These are phyloP conservation scores for Benincasa hispida DNA, from an alignment of 306 rosid species.

Conservation along the genomic window DNA sequence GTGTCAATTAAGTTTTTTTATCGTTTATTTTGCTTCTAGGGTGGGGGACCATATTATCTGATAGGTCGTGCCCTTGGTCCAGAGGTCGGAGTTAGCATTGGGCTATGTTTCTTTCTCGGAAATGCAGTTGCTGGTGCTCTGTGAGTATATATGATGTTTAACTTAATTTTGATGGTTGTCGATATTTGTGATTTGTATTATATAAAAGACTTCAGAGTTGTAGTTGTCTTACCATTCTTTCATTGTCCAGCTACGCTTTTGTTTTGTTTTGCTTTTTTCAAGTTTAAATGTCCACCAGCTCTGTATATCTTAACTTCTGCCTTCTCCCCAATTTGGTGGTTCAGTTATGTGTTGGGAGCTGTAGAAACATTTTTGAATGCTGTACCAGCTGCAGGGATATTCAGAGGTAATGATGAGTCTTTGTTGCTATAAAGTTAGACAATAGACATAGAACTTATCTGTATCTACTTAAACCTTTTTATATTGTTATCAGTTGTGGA, in stretches of 20 bases:
- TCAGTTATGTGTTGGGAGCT: conserved; percentile 95
- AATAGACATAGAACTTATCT: neutral
- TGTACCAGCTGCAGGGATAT: conserved; percentile 86
- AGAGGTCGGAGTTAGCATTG: conserved; percentile 99
- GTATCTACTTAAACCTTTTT: neutral
- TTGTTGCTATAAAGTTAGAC: neutral
- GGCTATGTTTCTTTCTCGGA: conserved; percentile 94
- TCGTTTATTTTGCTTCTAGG: conserved; percentile 39
- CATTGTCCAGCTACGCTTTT: neutral
- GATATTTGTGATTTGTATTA: neutral
- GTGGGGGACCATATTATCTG: conserved; percentile 99
- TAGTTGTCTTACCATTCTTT: neutral
- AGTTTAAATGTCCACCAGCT: neutral
- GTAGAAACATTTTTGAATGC: conserved; percentile 98
- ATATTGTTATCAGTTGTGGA: neutral
- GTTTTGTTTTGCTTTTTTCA: neutral
- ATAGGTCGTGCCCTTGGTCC: conserved; percentile 99
- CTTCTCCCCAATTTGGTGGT: conserved; percentile 17
- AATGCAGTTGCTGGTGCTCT: conserved; percentile 99
- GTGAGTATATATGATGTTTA: conserved; percentile 41
- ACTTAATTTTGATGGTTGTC: neutral
- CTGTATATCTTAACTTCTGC: conserved; percentile 13
- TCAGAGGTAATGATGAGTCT: conserved; percentile 47
- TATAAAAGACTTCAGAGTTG: neutral
- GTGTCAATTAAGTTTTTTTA: neutral